Base-by-base conservation (phyloP, 2,329 filamentous ascomycete species). In the Alternaria conjuncta region DNA sequence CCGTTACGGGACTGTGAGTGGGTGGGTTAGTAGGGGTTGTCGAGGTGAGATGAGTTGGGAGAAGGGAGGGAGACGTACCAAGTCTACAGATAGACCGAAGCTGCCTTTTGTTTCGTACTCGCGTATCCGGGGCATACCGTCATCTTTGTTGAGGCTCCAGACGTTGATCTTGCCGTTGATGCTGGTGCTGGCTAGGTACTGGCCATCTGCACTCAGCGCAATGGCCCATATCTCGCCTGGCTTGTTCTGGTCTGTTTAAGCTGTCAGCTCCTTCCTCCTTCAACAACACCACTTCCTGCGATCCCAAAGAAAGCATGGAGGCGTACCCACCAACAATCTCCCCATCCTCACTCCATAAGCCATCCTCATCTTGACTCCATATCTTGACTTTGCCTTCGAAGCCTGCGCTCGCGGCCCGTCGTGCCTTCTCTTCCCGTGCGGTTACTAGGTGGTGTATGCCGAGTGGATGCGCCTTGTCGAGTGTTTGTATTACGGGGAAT, bases 41-140 rank as follows among this genome's bases (percentile, higher is more conserved):
- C 13, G 30, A 7, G 7, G 18, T 23, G 9, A 4, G 10, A 10
- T 7, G 20, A 7, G 6, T 45, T 21, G 36, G 23, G 6, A 4
- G 10, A 51, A 20, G 10, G 26, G 36, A 8, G 5, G 10, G 9
- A 43, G 45, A 69, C 80, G 62, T 81, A 89, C 87, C 78, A 98
- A 81, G 78, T 96, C 94, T 65, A 99, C 89, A 74, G 91, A 92
- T 82, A 96, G 88, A 41, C 94, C 95, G 82, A 97, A 98, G 79
- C 91, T 95, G 13, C 94, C 94, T 71, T 95, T 93, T 1, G 95
- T 97, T 83, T 97, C 94, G 75, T 96, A 97, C 73, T 94, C 89
- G 55, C 89, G 86, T 64, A 96, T 89, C 80, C 92, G 92, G 60
- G 86, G 83, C 70, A 84, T 84, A 21, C 82, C 80, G 41, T 87